These are phyloP conservation scores for Puccinia horiana DNA, from an alignment of 1,284 basidiomycete species.

Conservation along the genomic window DNA sequence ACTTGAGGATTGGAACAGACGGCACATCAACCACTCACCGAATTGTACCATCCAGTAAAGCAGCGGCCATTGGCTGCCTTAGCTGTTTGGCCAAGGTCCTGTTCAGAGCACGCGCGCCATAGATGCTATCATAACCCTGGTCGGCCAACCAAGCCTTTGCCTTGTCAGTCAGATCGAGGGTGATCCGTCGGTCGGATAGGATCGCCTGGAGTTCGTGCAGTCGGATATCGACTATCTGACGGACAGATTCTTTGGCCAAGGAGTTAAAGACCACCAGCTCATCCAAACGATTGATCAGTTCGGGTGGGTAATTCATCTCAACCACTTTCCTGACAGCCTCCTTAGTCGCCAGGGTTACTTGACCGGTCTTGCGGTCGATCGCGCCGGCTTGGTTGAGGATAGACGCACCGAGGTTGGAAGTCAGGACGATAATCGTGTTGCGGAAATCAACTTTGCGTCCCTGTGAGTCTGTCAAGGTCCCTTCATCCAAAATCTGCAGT, in stretches of 20 bases:
- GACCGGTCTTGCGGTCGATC: slow-evolving; percentile 66
- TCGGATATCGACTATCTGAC: slow-evolving; percentile 75
- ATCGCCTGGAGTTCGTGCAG: slow-evolving; percentile 72
- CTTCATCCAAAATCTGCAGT: slow-evolving; percentile 89
- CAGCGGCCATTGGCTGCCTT: slow-evolving; percentile 54
- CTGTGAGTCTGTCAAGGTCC: slow-evolving; percentile 72
- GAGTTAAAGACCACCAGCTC: slow-evolving; percentile 75
- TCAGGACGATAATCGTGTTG: slow-evolving; percentile 70
- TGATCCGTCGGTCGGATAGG: slow-evolving; percentile 69
- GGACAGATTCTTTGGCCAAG: slow-evolving; percentile 71
- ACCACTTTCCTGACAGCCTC: slow-evolving; percentile 68
- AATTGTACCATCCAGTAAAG: slow-evolving; percentile 52
- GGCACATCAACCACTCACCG: slow-evolving; percentile 23
- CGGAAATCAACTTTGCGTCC: slow-evolving; percentile 68
- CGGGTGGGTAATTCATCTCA: slow-evolving; percentile 77
- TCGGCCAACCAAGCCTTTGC: slow-evolving; percentile 74
- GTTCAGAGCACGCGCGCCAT: slow-evolving; percentile 69
- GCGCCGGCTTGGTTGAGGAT: slow-evolving; percentile 73
- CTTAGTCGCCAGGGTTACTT: slow-evolving; percentile 68
- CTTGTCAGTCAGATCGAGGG: slow-evolving; percentile 68
- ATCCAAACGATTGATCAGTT: slow-evolving; percentile 66
- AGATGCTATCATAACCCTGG: slow-evolving; percentile 79
- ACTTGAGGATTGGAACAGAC: neutral
- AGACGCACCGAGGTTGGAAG: slow-evolving; percentile 79
- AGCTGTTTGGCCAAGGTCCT: slow-evolving; percentile 56